Evolutionary conservation across 2,329 filamentous ascomycete genomes (phyloP), one percentile per base, ranked within the genome.

Genomic region (Fusarium sp.): DNA sequence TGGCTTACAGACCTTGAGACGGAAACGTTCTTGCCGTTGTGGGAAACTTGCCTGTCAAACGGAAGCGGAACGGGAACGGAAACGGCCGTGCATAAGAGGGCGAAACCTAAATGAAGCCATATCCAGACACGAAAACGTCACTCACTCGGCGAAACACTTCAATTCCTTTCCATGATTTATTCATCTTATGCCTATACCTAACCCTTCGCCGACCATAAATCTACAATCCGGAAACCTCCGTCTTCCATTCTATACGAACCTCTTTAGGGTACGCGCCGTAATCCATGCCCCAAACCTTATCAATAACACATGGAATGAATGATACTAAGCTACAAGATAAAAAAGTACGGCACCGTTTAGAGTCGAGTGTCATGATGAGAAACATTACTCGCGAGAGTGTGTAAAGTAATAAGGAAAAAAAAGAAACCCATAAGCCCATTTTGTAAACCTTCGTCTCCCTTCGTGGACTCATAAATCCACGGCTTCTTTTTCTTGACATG

Each of bases 291-390:
- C 31, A 56, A 56, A 39, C 23, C 15, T 28, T 23, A 8, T 44
- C 31, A 55, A 60, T 63, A 66, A 66, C 53, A 70, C 68, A 71
- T 39, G 37, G 54, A 68, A 68, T 34, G 58, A 70, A 70, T 59
- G 57, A 48, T 60, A 62, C 41, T 37, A 63, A 66, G 18, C 52
- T 41, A 55, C 43, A 57, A n/a, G 36, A 39, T 39, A 27, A 46
- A 16, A 46, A 34, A 54, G 46, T 40, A 56, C 18, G 13, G 37
- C 53, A 63, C 31, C 34, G 41, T 57, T 31, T 13, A 55, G 46
- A 71, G 60, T 56, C 50, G 57, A 73, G 66, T 62, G 65, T 65
- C 54, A 51, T 52, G 44, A 13, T 67, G 43, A 60, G 27, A 60
- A 56, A 58, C 28, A 13, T 50, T 65, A 60, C 71, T 68, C 64